A percentile compares a stretch with the other conserved stretches of the same genome.
phyloP scores from a whole-genome alignment of 1,284 basidiomycete species.

The Cerrena zonata region DNA sequence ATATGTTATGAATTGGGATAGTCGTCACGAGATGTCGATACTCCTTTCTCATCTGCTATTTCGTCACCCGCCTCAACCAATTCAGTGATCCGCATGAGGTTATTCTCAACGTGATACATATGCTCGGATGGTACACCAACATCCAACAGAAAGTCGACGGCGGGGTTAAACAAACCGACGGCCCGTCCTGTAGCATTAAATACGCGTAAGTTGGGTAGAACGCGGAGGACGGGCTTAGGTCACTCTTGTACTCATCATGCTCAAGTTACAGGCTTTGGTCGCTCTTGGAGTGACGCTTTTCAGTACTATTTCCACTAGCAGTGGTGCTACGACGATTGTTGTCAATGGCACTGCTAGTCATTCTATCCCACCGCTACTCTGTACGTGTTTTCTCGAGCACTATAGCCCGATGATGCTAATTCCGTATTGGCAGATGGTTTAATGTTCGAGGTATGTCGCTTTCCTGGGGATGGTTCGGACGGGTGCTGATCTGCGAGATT shows the following conservation, averaged over 20 bases:
- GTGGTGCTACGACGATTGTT: slow-evolving; percentile 17
- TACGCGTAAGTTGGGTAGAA: neutral
- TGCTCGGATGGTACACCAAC: neutral
- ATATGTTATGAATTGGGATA: neutral
- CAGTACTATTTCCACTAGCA: slow-evolving; percentile 8
- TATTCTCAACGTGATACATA: neutral
- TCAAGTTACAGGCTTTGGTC: neutral
- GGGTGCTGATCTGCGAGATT: neutral
- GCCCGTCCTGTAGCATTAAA: neutral
- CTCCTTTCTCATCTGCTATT: neutral
- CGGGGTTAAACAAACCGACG: neutral
- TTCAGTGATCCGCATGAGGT: neutral
- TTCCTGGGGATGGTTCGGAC: neutral
- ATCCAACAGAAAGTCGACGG: neutral
- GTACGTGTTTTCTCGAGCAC: slow-evolving; percentile 18
- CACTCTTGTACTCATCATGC: neutral
- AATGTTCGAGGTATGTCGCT: slow-evolving; percentile 33
- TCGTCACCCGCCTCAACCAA: neutral
- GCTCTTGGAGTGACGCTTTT: neutral
- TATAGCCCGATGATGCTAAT: neutral
- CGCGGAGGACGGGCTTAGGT: neutral
- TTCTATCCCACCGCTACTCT: slow-evolving; percentile 23
- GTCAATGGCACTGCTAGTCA: slow-evolving; percentile 22
- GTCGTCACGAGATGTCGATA: neutral
- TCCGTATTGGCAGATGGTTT: slow-evolving; percentile 26